Evolutionary conservation across 805 yeast species (phyloP).

Genomic region (Saccharomycopsis guyanensis): DNA sequence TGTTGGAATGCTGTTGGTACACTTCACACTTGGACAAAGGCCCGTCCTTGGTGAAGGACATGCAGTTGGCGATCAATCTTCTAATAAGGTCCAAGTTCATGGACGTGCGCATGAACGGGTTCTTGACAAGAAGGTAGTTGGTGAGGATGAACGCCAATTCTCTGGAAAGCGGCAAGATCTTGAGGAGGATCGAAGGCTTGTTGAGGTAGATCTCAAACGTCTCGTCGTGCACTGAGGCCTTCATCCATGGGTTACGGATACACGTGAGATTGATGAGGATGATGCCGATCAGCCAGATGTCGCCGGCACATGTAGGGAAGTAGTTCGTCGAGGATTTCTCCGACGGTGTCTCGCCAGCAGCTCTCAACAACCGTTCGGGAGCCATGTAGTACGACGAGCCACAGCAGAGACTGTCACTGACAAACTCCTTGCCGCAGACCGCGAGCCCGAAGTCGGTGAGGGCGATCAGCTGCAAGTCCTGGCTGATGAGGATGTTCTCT

Average conservation of each 20-base stretch:
- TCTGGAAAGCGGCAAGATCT: constrained; percentile 65
- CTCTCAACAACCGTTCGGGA: constrained; percentile 64
- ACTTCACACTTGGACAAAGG: constrained; percentile 7
- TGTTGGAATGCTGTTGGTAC: not conserved
- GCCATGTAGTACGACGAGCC: constrained; percentile 92
- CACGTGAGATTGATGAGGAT: constrained; percentile 74
- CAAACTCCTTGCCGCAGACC: constrained; percentile 40
- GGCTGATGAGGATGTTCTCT: constrained; percentile 73
- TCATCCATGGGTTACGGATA: constrained; percentile 86
- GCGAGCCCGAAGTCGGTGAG: constrained; percentile 91
- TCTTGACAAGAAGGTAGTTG: constrained; percentile 20
- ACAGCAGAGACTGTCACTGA: constrained; percentile 67
- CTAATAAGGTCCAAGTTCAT: constrained; percentile 10
- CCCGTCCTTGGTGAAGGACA: constrained; percentile 14
- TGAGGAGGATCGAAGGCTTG: constrained; percentile 46
- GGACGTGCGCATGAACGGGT: constrained; percentile 16
- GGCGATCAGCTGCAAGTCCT: constrained; percentile 46
- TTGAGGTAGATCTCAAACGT: constrained; percentile 59
- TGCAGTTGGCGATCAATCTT: constrained; percentile 17
- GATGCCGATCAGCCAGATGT: constrained; percentile 82
- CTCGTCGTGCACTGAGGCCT: constrained; percentile 57
- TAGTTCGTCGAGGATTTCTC: constrained; percentile 28
- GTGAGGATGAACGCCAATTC: constrained; percentile 49
- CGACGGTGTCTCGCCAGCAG: not conserved
- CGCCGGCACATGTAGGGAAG: constrained; percentile 70